Percentiles rank a stretch among this genome's conserved stretches.
phyloP scores from a whole-genome alignment of 2,329 filamentous ascomycete genomes.

The Mollisiaceae sp. region DNA sequence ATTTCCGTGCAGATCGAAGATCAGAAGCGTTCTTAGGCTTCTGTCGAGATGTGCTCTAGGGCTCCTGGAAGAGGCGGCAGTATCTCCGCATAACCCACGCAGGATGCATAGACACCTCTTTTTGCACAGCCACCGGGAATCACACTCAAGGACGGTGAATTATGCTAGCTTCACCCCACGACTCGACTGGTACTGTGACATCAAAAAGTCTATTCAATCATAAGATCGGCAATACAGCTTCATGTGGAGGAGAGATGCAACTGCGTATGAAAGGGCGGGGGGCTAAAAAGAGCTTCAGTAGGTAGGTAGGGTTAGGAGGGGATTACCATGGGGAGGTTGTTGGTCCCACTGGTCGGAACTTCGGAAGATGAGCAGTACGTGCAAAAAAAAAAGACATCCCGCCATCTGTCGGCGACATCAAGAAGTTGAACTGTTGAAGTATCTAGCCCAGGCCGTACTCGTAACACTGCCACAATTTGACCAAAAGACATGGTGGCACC shows the following conservation, averaged over 20 bases:
- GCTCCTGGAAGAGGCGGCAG: neutral
- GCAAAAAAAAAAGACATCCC: too few species aligned
- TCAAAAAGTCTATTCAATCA: neutral
- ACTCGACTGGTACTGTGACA: too few species aligned
- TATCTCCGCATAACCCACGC: neutral
- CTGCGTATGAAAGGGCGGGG: neutral
- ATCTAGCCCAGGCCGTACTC: too few species aligned
- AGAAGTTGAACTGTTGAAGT: conserved; percentile 4
- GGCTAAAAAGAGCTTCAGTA: neutral
- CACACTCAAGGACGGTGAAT: neutral
- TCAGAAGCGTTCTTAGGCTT: too few species aligned
- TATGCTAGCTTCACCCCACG: neutral
- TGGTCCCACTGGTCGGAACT: conserved; percentile 2
- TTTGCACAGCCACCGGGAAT: neutral
- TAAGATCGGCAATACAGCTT: neutral
- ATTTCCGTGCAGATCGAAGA: too few species aligned
- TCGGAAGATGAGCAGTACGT: too few species aligned
- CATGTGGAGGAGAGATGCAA: neutral
- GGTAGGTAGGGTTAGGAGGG: neutral
- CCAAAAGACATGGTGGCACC: too few species aligned
- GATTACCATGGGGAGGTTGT: neutral
- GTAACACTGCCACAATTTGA: too few species aligned
- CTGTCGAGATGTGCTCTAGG: neutral
- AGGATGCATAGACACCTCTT: too few species aligned
- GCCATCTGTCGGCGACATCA: too few species aligned